Evolutionary conservation across 1,139 yeast genomes (phyloP), one percentile per base, ranked within the genome.

Genomic region (Taphrina populina): DNA sequence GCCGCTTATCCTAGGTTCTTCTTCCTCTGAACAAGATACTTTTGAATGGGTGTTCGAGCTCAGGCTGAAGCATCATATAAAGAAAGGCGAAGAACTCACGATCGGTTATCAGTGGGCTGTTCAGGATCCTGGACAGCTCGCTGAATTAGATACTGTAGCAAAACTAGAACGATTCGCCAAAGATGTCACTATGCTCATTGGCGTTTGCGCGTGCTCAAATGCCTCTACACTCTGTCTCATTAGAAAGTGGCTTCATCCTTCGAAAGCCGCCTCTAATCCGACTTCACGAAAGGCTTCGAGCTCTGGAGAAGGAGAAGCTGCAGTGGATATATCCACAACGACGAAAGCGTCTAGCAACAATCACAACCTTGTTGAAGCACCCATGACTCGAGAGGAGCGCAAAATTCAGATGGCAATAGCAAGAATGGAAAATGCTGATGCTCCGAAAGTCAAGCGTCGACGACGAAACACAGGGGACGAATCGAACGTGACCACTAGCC

Each of bases 341-440:
- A 5, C 30, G 27, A 45, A 33, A 4, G 15, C 20, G 23, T n/a
- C 35, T 6, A n/a, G n/a, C n/a, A n/a, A n/a, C n/a, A n/a, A n/a
- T n/a, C n/a, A n/a, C n/a, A n/a, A n/a, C n/a, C n/a, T n/a, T n/a
- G n/a, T n/a, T n/a, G 53, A 47, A 15, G 21, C 15, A 10, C 54
- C 54, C 3, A 29, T 49, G 46, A 37, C 54, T 13, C 37, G 54
- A 6, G 54, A 49, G 29, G 54, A 49, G 34, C 46, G 54, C 32
- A 49, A 49, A 19, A 49, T 49, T 10, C 54, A 49, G 32, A 49
- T 49, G 54, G 54, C 54, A 17, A 49, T 49, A 15, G 54, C 54
- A 15, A 29, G 54, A n/a, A 49, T 49, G 54, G 54, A 49, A 23
- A 40, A 39, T 19, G 36, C 54, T 19, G 54, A 49, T 49, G 46